A percentile compares a stretch with the other conserved stretches of the same genome.
phyloP scores from a whole-genome alignment of 805 yeast genomes.

The Kazachstania kunashirensis region DNA sequence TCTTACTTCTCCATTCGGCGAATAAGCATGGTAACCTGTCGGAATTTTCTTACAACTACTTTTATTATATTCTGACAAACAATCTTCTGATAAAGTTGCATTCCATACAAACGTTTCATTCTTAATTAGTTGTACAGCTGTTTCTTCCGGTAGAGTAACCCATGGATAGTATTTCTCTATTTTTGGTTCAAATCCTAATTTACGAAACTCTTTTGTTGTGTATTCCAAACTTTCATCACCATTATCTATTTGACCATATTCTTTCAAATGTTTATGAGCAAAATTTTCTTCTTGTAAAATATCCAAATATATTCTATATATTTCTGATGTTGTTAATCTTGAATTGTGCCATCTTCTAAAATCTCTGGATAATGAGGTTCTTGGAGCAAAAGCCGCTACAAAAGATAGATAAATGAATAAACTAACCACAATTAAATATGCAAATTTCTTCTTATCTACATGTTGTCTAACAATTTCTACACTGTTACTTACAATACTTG shows the following conservation, averaged over 20 bases:
- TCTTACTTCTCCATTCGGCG: slow-evolving; percentile 52
- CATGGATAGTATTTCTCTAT: slow-evolving; percentile 50
- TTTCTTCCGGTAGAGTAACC: slow-evolving; percentile 43
- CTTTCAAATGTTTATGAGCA: slow-evolving; percentile 24
- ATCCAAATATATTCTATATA: slow-evolving; percentile 50
- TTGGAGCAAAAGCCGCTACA: slow-evolving; percentile 65
- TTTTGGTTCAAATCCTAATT: slow-evolving; percentile 41
- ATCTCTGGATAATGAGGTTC: slow-evolving; percentile 77
- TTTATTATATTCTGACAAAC: slow-evolving; percentile 22
- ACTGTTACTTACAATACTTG: slow-evolving; percentile 22
- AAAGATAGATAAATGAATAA: slow-evolving; percentile 35
- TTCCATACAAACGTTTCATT: slow-evolving; percentile 34
- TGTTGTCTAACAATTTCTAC: slow-evolving; percentile 22
- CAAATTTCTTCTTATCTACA: slow-evolving; percentile 25
- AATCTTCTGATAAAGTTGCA: slow-evolving; percentile 45
- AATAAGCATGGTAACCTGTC: slow-evolving; percentile 54
- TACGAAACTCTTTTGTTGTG: slow-evolving; percentile 40
- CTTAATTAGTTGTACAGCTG: slow-evolving; percentile 29
- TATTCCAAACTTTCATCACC: slow-evolving; percentile 42
- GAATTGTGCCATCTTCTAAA: slow-evolving; percentile 64
- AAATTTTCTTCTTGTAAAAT: slow-evolving; percentile 31
- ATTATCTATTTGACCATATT: slow-evolving; percentile 25
- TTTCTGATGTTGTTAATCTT: slow-evolving; percentile 55
- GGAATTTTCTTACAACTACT: slow-evolving; percentile 32
- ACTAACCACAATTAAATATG: slow-evolving; percentile 16